Base-by-base conservation (phyloP, 2,329 filamentous ascomycete species). In the Cadophora sp. region DNA sequence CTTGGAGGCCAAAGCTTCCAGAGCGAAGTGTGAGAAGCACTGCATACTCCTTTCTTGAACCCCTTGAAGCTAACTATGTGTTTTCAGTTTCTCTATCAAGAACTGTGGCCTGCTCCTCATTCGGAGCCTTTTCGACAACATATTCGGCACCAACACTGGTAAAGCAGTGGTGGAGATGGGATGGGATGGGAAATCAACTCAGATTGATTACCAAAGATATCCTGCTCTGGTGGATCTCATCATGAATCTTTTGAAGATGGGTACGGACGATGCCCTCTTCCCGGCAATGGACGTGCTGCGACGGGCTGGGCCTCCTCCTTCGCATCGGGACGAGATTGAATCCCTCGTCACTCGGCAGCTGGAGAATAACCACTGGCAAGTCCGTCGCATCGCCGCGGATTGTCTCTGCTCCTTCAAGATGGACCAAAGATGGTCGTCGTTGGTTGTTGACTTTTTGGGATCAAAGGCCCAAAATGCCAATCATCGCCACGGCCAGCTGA, bases 31-130 rank as follows among this genome's bases (percentile, higher is more conserved):
- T 92, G 81, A 79, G 86, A 78, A 20, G 18, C 45, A n/a, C n/a
- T 20, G n/a, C n/a, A n/a, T 18, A 13, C n/a, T 48, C 9, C 11
- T 22, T 20, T 22, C n/a, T 20, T 22, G n/a, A 20, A 8, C n/a
- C 11, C 2, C 2, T 48, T 1, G n/a, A 20, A 13, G 43, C 18
- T 62, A 58, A 55, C 66, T 72, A 71, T 30, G 6, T 7, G 24
- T 64, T 16, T 16, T 9, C 68, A 92, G 89, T 24, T 99, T 96
- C 96, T 93, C 94, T 0, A 94, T 99, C 65, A 90, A 94, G 0
- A 99, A 99, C 77, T 97, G 94, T 72, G 94, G 94, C 1, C 81
- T 98, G 41, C 91, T 98, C 80, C 87, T 99, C 7, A 89, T 98
- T 71, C 89, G 95, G 64, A 93, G 93, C 69, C 83, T 97, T 5